These are phyloP conservation scores for Phlegmacium glaucopus DNA, from an alignment of 768 basidiomycete species.

Conservation along the genomic window DNA sequence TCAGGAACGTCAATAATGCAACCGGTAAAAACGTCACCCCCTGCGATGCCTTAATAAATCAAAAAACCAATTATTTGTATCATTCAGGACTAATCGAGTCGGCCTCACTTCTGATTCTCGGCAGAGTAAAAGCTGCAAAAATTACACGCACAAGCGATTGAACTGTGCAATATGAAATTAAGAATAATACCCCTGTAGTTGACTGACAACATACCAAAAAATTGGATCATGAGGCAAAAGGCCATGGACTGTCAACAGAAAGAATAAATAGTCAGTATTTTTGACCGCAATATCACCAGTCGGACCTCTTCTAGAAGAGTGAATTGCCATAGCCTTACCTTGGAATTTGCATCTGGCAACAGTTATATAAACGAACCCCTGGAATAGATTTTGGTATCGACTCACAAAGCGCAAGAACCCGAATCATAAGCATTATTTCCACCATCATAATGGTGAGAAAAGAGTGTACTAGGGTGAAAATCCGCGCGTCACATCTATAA, in stretches of 20 bases:
- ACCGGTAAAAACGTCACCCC: neutral
- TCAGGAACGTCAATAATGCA: neutral
- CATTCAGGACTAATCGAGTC: no score
- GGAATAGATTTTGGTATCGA: neutral
- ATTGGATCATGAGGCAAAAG: no score
- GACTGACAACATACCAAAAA: no score
- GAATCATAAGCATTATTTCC: conserved; percentile 22
- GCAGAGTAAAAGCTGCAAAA: no score
- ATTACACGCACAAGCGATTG: no score
- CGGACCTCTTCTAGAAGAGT: no score
- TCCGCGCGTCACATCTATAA: neutral
- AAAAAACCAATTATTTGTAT: neutral
- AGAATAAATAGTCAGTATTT: no score
- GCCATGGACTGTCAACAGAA: no score
- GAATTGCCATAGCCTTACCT: neutral
- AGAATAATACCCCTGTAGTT: no score
- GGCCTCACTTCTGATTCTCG: no score
- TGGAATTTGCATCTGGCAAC: neutral
- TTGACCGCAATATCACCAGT: no score
- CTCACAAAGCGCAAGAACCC: conserved; percentile 21
- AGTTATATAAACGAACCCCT: neutral
- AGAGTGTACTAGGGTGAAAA: conserved; percentile 6
- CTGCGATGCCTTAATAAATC: neutral
- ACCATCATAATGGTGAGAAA: conserved; percentile 17
- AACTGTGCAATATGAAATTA: no score